Base-by-base conservation (phyloP, 148 eudicot species). In the Cornus kousa region DNA sequence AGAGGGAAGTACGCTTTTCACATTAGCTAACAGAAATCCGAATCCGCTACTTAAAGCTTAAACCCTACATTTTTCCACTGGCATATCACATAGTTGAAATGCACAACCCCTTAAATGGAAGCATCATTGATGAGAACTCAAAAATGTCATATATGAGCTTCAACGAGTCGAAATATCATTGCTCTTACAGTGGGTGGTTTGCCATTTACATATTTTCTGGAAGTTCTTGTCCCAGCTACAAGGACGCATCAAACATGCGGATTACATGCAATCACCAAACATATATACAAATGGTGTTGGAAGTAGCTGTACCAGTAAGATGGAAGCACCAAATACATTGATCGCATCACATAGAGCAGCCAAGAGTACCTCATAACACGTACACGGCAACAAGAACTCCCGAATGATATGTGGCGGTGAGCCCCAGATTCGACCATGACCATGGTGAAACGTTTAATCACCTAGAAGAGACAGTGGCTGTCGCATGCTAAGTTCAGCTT, bases 401-500 rank as follows among this genome's bases (percentile, higher is more conserved):
- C 4, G 66, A 12, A 62, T 62, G 23, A 17, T n/a, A 62, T 20
- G 19, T 53, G 17, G 59, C 59, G 4, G 4, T 53, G 3, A 53
- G 59, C 12, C 59, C 17, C 17, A 17, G 19, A 14, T 12, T 53
- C 5, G 59, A 14, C 59, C 14, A 16, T 11, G 14, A 53, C 19
- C 20, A 62, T 4, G 2, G 9, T 24, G 5, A 62, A 62, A 13
- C n/a, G 39, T 70, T 94, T 80, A 96, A 80, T 96, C 99, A 39
- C 99, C 99, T 5, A 92, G 83, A 67, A 87, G 80, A 64, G 91
- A 91, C 14, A 96, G 87, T 0, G 97, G 98, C 68, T 90, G 98
- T 77, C 99, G 84, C 97, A 96, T 96, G 87, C 99, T 96, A 65
- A 96, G 95, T 88, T 96, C 99, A 5, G 92, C 95, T 87, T 92